Evolutionary conservation across 495 filamentous ascomycete species (phyloP), one percentile per base, ranked within the genome.

Genomic region (Neurospora intermedia): DNA sequence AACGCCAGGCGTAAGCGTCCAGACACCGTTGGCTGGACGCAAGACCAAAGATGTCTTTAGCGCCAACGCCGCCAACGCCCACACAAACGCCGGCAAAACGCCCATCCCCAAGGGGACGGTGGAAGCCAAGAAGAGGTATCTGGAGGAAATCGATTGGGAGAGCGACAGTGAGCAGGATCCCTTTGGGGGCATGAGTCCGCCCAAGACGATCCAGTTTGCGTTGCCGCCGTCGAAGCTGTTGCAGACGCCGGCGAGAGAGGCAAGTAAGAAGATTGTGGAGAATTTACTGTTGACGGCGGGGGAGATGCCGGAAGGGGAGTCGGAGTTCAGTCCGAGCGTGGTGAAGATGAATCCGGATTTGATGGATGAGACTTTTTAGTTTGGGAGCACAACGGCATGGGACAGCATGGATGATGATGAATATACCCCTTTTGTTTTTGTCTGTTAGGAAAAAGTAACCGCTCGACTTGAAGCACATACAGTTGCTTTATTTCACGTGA

Each of bases 141-240:
- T 79, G 35, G 84, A 85, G 54, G 86, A 87, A 78, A 86, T 88
- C 23, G 82, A 80, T 15, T 94, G 91, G 90, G 89, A 93, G 42
- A 91, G 88, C 72, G 85, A 87, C 70, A 85, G 84, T 69, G 85
- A 87, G 73, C 88, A 92, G 54, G 87, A 90, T 48, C 88, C 89
- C 84, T 88, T 89, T 48, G 86, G 86, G 3, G 93, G 89, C 0
- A 88, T 94, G 76, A 97, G 93, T 77, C 96, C 96, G 43, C 96
- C 96, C 0, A 97, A 97, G 83, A 99, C 96, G 38, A 97, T 99
- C 80, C 94, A 97, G 78, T 99, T 99, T 79, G 91, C 93, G 77
- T 85, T 99, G 73, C 94, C 94, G 72, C 92, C 93, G 77, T 92
- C 90, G 69, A 89, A 92, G 74, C 81, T 99, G 42, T 81, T 99